Evolutionary conservation across 805 yeast genomes (phyloP), one percentile per base, ranked within the genome.

Genomic region (Cyberlindnera euphorbiiphila): DNA sequence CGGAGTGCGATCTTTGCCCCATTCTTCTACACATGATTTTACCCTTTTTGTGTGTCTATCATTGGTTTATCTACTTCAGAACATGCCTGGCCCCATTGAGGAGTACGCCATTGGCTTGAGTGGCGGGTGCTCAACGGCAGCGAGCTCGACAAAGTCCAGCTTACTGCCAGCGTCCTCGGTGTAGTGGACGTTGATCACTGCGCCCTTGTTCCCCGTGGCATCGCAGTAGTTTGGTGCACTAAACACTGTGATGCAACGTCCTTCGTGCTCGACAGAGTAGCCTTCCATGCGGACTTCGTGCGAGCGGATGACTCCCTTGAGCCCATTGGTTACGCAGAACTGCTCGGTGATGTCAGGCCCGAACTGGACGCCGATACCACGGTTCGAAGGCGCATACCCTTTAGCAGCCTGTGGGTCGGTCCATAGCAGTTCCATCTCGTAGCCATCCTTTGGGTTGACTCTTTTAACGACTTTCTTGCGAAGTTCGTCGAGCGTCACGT

Each of bases 171-270:
- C 27, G 17, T 24, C 20, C 8, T 19, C 31, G 12, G 18, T 15
- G 40, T 69, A 68, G 13, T 66, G 69, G 48, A 91, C 73, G 54
- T 88, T 84, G 43, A 93, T 81, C 39, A 84, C 83, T 9, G 94
- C 98, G 36, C 97, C 99, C 47, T 76, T 61, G 61, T 93, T 93
- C 11, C 95, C 95, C 38, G 86, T 88, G 12, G 81, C 68, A 59
- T 93, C 99, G 66, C 98, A 91, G 62, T 91, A 91, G 60, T 93
- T 91, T 24, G 99, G 99, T 1, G 99, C 99, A 61, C 94, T 81
- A 61, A 93, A 93, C n/a, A 93, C 95, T 1, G 99, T 93, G 36
- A 88, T 76, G 35, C 93, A 73, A 47, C 78, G 72, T 10, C 94
- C 95, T 41, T 83, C 72, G 55, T 93, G 99, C 57, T 91, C 97